phyloP scores from a whole-genome alignment of 2,329 filamentous ascomycete genomes.

The Fusarium sp. region DNA sequence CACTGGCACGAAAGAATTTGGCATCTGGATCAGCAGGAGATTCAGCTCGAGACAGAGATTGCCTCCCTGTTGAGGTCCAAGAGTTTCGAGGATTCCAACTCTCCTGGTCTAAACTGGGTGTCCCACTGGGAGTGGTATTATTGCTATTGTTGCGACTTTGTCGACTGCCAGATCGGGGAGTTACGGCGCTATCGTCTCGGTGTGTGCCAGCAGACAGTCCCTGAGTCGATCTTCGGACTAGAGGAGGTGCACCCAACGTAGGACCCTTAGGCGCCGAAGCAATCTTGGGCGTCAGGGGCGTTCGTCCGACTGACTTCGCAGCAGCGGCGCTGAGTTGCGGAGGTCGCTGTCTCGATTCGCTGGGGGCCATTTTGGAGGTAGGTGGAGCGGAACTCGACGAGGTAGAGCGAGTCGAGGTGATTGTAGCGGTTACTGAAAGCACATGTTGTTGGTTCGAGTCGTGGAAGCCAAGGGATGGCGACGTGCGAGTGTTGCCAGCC shows the following conservation, averaged over 20 bases:
- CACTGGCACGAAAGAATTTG: constrained; percentile 94
- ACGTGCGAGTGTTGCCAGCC: constrained; percentile 34
- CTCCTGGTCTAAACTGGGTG: constrained; percentile 64
- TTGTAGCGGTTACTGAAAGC: constrained; percentile 49
- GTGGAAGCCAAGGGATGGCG: constrained; percentile 43
- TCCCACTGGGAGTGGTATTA: constrained; percentile 73
- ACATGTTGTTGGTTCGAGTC: constrained; percentile 47
- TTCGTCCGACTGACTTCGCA: constrained; percentile 63
- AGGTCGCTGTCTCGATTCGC: constrained; percentile 71
- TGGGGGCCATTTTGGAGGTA: constrained; percentile 57
- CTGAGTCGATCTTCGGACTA: constrained; percentile 53
- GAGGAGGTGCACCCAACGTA: constrained; percentile 56
- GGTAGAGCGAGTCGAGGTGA: constrained; percentile 46
- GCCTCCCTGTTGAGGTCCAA: constrained; percentile 47
- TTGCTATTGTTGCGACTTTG: constrained; percentile 78
- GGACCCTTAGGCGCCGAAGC: constrained; percentile 57
- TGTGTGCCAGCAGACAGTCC: constrained; percentile 16
- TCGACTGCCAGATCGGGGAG: constrained; percentile 80
- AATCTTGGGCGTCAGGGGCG: constrained; percentile 68
- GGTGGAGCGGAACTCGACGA: constrained; percentile 44
- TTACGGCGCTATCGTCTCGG: constrained; percentile 61
- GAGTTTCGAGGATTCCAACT: constrained; percentile 58
- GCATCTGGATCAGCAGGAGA: constrained; percentile 48
- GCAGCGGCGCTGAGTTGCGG: constrained; percentile 75
- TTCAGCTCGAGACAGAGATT: constrained; percentile 42